Conservation (phyloP, 306 rosid species). For the Delonix regia region DNA sequence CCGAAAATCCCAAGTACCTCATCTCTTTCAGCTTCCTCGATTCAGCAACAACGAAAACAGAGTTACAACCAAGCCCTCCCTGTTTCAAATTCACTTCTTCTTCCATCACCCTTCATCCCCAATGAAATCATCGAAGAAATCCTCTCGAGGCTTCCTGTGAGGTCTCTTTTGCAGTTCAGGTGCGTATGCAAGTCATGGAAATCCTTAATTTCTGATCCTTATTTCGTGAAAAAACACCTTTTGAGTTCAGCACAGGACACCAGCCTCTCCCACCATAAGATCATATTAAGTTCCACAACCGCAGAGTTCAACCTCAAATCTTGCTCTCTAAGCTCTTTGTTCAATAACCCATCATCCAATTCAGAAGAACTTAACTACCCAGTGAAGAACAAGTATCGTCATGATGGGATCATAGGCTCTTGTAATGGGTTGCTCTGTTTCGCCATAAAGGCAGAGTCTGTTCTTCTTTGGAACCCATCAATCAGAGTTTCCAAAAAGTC, state of each 20-base stretch:
- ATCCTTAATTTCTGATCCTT: slow-evolving; percentile 43
- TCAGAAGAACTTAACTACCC: slow-evolving; percentile 47
- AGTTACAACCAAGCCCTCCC: slow-evolving; percentile 1
- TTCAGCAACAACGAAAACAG: slow-evolving; percentile 20
- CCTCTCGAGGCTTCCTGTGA: slow-evolving; percentile 53
- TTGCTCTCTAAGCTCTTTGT: slow-evolving; percentile 40
- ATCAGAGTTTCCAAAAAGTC: slow-evolving; percentile 49
- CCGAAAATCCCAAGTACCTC: not conserved
- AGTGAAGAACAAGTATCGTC: slow-evolving; percentile 51
- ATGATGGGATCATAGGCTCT: slow-evolving; percentile 55
- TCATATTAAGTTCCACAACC: slow-evolving; percentile 49
- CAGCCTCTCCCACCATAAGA: slow-evolving; percentile 39
- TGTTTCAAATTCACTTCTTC: not conserved
- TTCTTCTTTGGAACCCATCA: slow-evolving; percentile 59
- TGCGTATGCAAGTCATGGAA: slow-evolving; percentile 55
- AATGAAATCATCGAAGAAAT: slow-evolving; percentile 48
- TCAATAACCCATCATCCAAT: slow-evolving; percentile 30
- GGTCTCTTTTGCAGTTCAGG: slow-evolving; percentile 44
- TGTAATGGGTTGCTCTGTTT: slow-evolving; percentile 55
- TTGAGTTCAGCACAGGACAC: slow-evolving; percentile 32
- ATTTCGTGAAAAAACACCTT: slow-evolving; percentile 44
- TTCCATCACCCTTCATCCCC: slow-evolving; percentile 41
- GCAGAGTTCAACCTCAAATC: slow-evolving; percentile 53
- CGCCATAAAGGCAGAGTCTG: slow-evolving; percentile 56
- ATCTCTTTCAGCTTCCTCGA: not conserved